Evolutionary conservation across 768 basidiomycete genomes (phyloP), one percentile per base, ranked within the genome.

Genomic region (Pleurotus platypus): DNA sequence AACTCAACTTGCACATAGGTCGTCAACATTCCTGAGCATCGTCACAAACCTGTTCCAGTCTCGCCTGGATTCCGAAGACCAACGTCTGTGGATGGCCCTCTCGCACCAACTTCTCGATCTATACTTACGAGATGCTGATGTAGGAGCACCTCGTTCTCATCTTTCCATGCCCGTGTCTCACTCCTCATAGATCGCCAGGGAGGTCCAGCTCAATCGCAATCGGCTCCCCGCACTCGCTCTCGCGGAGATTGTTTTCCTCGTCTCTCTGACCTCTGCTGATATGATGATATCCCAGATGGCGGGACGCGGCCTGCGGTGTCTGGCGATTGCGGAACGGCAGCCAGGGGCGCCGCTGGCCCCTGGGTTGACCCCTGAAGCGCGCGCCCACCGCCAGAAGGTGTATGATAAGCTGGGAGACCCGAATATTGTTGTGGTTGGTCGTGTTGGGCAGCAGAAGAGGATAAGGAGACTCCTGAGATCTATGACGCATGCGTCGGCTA

Each of bases 391-490:
- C 20, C 83, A 87, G 66, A 83, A 84, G 0, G 81, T 90, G 40
- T 92, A 90, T 58, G 89, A 91, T 57, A 85, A 88, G 61, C 70
- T 93, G 12, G 91, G 90, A 11, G 91, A 92, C 64, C 87, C 88
- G 1, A 82, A 82, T 53, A 77, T 87, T 2, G 70, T 85, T 46
- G 73, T 89, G 26, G 80, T 90, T 48, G 90, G 91, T 35, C 89
- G 92, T 24, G 76, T 89, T 43, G 86, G 82, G 3, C 83, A 90
- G 66, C 92, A 94, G 72, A 92, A 89, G 68, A 83, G 91, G 2
- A 80, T 91, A 26, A 78, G 92, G 13, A 88, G 85, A 67, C 72
- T 90, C 22, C 68, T 92, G 50, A 81, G 89, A 5, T 66, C 82
- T 54, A 76, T 91, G 46, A 78, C 83, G 1, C 81, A 80, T 26